Conservation (phyloP, 306 rosid species). For the Inga leiocalycina region DNA sequence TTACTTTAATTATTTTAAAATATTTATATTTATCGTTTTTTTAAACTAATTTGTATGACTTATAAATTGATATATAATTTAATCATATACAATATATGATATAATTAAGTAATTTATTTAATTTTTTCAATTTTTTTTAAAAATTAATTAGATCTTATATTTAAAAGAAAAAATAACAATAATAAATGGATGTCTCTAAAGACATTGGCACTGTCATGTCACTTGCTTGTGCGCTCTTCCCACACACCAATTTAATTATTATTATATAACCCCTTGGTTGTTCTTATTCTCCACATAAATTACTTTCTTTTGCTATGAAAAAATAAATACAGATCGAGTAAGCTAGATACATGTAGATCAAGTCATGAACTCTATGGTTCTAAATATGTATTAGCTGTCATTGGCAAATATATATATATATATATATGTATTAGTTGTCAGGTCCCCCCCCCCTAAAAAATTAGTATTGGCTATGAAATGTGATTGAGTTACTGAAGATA, state of each 20-base stretch:
- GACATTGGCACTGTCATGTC: neutral
- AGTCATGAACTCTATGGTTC: neutral
- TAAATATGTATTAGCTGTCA: neutral
- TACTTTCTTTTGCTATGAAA: too few relatives aligned
- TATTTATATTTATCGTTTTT: too few relatives aligned
- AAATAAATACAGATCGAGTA: neutral
- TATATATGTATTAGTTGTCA: neutral
- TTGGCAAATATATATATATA: too few relatives aligned
- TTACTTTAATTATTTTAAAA: too few relatives aligned
- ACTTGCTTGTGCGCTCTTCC: neutral
- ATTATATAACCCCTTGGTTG: neutral
- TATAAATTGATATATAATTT: too few relatives aligned
- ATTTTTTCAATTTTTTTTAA: too few relatives aligned
- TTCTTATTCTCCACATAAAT: too few relatives aligned
- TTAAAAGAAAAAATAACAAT: conserved; percentile 1
- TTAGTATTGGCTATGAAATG: neutral
- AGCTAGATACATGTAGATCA: neutral
- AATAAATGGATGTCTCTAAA: conserved; percentile 37
- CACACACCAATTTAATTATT: neutral
- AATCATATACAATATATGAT: too few relatives aligned
- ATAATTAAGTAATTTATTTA: too few relatives aligned
- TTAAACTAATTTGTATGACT: too few relatives aligned
- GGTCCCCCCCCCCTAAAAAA: too few relatives aligned
- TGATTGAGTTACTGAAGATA: neutral
- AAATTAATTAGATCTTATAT: too few relatives aligned